Evolutionary conservation across 2,329 filamentous ascomycete species (phyloP).

Genomic region (Hypoxylon rubiginosum): DNA sequence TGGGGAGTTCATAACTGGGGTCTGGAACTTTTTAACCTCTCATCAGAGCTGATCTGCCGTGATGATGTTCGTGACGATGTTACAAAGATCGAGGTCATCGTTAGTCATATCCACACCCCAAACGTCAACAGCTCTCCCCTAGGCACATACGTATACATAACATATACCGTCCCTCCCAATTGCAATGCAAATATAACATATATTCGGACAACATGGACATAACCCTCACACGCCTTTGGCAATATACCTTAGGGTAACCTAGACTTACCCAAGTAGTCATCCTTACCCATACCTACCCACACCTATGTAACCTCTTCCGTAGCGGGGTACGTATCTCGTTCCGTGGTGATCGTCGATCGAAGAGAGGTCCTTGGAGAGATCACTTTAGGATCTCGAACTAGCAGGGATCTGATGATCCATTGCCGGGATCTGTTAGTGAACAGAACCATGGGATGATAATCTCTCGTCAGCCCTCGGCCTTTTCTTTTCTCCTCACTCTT

Average conservation of each 20-base stretch:
- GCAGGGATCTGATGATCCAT: slow-evolving; percentile 34
- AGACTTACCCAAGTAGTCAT: slow-evolving; percentile 3
- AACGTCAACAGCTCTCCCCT: background rate
- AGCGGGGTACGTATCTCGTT: slow-evolving; percentile 30
- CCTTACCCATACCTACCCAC: slow-evolving; percentile 22
- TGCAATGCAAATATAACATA: background rate
- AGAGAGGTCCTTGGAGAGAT: slow-evolving; percentile 40
- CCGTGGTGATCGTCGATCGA: slow-evolving; percentile 40
- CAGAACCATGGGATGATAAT: slow-evolving; percentile 38
- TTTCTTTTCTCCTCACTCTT: slow-evolving; percentile 19
- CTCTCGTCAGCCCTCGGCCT: slow-evolving; percentile 42
- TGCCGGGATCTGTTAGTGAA: slow-evolving; percentile 33
- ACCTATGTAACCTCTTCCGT: slow-evolving; percentile 27
- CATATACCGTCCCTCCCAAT: background rate
- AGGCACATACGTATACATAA: slow-evolving; percentile 12
- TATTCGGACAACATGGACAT: background rate
- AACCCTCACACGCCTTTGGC: background rate
- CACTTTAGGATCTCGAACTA: slow-evolving; percentile 37
- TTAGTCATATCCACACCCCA: slow-evolving; percentile 22
- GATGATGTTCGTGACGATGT: slow-evolving; percentile 8
- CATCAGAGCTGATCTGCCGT: slow-evolving; percentile 5
- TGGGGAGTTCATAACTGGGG: slow-evolving; percentile 2
- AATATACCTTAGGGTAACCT: slow-evolving; percentile 1
- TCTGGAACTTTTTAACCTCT: background rate
- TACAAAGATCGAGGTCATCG: slow-evolving; percentile 16